Conservation (phyloP, 352 stramenopile species). For the Phytophthora kernoviae region DNA sequence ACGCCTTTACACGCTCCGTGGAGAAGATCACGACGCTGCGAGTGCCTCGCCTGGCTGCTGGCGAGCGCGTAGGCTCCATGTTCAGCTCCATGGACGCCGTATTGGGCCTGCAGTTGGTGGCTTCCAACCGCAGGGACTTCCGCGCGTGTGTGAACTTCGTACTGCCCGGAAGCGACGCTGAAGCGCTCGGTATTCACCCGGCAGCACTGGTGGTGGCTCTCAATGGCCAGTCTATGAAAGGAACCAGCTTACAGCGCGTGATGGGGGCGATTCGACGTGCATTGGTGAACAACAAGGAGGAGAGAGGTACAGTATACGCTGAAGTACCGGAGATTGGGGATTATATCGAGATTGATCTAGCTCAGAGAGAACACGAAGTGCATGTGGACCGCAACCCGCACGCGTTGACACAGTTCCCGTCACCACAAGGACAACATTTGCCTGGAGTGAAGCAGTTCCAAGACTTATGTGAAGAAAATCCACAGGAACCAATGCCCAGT, state of each 20-base stretch:
- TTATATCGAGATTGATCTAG: slow-evolving; percentile 58
- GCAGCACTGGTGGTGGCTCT: slow-evolving; percentile 66
- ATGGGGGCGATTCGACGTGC: slow-evolving; percentile 44
- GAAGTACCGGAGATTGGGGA: slow-evolving; percentile 39
- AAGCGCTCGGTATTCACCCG: slow-evolving; percentile 49
- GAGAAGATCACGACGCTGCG: slow-evolving; percentile 56
- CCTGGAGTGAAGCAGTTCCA: slow-evolving; percentile 66
- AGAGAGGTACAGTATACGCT: slow-evolving; percentile 14
- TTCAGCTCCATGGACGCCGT: slow-evolving; percentile 55
- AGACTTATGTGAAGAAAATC: slow-evolving; percentile 24
- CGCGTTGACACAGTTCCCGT: slow-evolving; percentile 76
- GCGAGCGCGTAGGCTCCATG: slow-evolving; percentile 41
- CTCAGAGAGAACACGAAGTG: slow-evolving; percentile 67
- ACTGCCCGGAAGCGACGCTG: slow-evolving; percentile 48
- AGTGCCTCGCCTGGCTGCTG: slow-evolving; percentile 29
- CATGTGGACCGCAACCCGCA: slow-evolving; percentile 72
- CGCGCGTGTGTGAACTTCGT: slow-evolving; percentile 75
- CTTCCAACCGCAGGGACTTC: slow-evolving; percentile 65
- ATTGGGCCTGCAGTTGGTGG: slow-evolving; percentile 62
- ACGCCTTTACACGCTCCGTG: slow-evolving; percentile 54
- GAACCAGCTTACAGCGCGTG: slow-evolving; percentile 57
- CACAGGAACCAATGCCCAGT: slow-evolving; percentile 28
- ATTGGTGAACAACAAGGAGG: slow-evolving; percentile 16
- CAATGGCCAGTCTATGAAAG: slow-evolving; percentile 56
- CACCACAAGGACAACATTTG: slow-evolving; percentile 64